Base-by-base conservation (phyloP, 306 rosid species). In the Parietaria judaica region DNA sequence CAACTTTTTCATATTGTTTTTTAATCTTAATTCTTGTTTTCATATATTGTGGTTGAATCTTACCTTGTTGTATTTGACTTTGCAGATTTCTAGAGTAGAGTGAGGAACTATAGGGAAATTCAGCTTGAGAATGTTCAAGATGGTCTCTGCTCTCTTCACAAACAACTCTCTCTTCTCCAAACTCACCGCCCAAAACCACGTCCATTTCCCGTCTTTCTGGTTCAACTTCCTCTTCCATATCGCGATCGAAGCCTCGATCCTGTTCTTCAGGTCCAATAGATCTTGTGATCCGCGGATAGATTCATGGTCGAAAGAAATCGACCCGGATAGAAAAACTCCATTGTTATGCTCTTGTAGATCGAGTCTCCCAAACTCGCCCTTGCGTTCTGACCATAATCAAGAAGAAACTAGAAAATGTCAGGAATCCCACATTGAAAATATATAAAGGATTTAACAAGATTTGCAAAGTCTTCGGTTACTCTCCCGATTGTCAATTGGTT, bases 71-170 rank as follows among this genome's bases (percentile, higher is more conserved):
- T 61, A 86, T 79, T 94, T 90, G 76, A 94, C 88, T 88, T 94
- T 94, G 83, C 94, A 88, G n/a, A 94, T 84, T 64, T 94, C 99
- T 68, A 94, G 75, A 68, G 90, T 65, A 45, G 99, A 94, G 60
- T 94, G 99, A 51, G 97, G 94, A 65, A 78, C 71, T 14, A 97
- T 97, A 0, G 99, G 99, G 64, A 86, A 94, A 55, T 90, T 84
- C 38, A 88, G 99, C 66, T 94, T 94, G 58, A 94, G 73, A 71
- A 88, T 78, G 69, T 84, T 74, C 65, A 94, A 75, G 66, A 94
- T 94, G 34, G 95, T 94, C 77, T 94, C 99, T 15, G 97, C 95
- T 75, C 99, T 78, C 73, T 88, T 97, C 80, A 88, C 99, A 66
- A 94, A 88, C 48, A 86, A 86, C 65, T 89, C 97, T 76, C 99